Evolutionary conservation across 2,329 filamentous ascomycete species (phyloP), one percentile per base, ranked within the genome.

Genomic region (Basipetospora chlamydospora): DNA sequence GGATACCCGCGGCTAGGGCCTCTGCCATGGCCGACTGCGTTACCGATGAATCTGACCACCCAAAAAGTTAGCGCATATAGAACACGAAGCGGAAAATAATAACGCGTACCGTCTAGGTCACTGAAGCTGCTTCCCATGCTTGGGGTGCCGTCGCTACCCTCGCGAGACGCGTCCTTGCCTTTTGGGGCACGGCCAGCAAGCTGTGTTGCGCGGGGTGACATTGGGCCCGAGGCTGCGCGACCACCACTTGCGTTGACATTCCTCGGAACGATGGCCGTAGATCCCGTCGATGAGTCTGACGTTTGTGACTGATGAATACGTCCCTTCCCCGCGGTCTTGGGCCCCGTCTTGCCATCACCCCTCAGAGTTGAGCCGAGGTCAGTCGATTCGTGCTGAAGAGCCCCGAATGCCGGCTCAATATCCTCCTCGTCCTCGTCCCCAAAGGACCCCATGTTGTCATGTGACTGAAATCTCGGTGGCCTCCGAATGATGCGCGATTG

Each of bases 81-180:
- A 31, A 16, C 18, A 26, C 23, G 13, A 25, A 30, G 16, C 39
- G 37, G 42, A 15, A 6, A 8, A 35, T 37, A 33, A 34, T 11
- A 28, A 31, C 40, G 46, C 53, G 41, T 61, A 73, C 80, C 81
- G 52, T 88, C 83, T 29, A 92, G 66, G 58, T 90, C 84, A 55
- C 81, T 88, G 48, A 85, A 90, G 47, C 81, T 87, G 53, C 82
- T 88, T 1, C 82, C 80, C 75, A 86, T 85, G 47, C 80, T 85
- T 2, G 78, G 80, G 11, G 77, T 79, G 11, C 78, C 78, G 43
- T 85, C 79, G 48, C 78, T 84, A 10, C 72, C 73, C 42, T 80
- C 75, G 10, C 66, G 64, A 2, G 68, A 70, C 31, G 61, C 55
- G 0, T 60, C 64, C 46, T 67, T 66, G 20, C 58, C 61, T 41